Base-by-base conservation (phyloP, 495 filamentous ascomycete species). In the Friedmanniomyces endolithicus region DNA sequence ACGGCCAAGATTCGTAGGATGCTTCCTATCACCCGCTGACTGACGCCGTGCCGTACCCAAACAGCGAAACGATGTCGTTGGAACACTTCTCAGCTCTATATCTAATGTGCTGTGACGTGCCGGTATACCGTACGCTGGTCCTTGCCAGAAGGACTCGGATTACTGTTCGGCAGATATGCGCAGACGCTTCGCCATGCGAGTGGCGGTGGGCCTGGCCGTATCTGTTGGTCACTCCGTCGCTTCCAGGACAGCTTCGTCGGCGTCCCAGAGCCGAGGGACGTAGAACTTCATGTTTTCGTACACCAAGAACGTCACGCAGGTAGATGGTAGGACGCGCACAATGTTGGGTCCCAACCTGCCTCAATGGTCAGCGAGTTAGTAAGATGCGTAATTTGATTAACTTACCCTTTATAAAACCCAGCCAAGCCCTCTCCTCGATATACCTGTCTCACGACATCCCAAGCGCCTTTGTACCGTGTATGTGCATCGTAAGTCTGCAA, bases 271-370 rank as follows among this genome's bases (percentile, higher is more conserved):
- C 20, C 55, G 25, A 40, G 81, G 80, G 23, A 87, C 64, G 67
- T 83, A 83, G 55, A 72, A 74, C 71, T 81, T 90, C 52, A 81
- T 83, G 70, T 97, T 97, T 73, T 98, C 92, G 70, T 97, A 97
- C 45, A 96, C 89, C 62, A 98, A 68, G 66, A 98, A 96, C n/a
- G 90, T 97, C 40, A 95, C 86, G 80, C 92, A 95, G 14, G 90
- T 97, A 50, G 88, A 88, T 14, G 92, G 92, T 65, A 98, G 67
- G 44, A 97, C 92, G 53, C 90, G 79, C 52, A 94, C 70, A 39
- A 95, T 74, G 57, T 92, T 95, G 6, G 90, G 89, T 34, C 86
- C 81, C 50, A 97, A 75, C 3, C 70, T 72, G 40, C 11, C 12
- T 12, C 9, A 22, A 37, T 11, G 22, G 34, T 52, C 34, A 52